phyloP scores from a whole-genome alignment of 2,329 filamentous ascomycete species.

The Orbilia ellipsospora region DNA sequence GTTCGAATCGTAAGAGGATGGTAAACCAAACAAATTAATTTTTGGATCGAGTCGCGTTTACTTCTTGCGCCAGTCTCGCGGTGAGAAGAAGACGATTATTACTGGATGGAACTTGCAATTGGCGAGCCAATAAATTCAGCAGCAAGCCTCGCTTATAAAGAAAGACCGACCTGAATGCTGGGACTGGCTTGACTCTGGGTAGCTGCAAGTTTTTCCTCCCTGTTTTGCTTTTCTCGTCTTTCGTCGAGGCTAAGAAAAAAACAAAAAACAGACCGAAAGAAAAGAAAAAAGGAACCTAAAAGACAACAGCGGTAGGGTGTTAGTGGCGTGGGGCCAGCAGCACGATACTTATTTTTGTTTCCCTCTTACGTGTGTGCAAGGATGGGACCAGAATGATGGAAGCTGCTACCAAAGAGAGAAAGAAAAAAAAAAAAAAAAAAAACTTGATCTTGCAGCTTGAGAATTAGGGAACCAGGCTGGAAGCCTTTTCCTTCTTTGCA shows the following conservation, averaged over 20 bases:
- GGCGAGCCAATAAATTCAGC: slow-evolving; percentile 54
- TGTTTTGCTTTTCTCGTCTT: slow-evolving; percentile 16
- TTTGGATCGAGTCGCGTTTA: slow-evolving; percentile 46
- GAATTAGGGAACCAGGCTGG: slow-evolving; percentile 35
- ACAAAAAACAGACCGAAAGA: slow-evolving; percentile 6
- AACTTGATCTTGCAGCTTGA: slow-evolving; percentile 35
- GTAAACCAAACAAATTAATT: slow-evolving; percentile 8
- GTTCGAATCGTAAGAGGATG: slow-evolving; percentile 11
- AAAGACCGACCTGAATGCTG: slow-evolving; percentile 35
- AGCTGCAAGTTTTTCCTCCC: slow-evolving; percentile 10
- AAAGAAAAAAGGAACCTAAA: slow-evolving; percentile 24
- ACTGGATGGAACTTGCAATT: slow-evolving; percentile 49
- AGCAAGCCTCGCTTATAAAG: slow-evolving; percentile 54
- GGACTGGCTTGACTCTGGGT: slow-evolving; percentile 23
- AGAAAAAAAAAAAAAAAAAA: slow-evolving; percentile 43
- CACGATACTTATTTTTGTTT: slow-evolving; percentile 47
- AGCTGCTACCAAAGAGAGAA: background rate
- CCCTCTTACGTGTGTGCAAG: slow-evolving; percentile 40
- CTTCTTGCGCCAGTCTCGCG: slow-evolving; percentile 35
- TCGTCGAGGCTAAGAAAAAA: slow-evolving; percentile 4
- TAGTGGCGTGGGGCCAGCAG: slow-evolving; percentile 41
- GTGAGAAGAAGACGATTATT: slow-evolving; percentile 47
- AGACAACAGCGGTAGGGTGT: slow-evolving; percentile 12
- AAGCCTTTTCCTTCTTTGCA: slow-evolving; percentile 1
- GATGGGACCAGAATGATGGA: slow-evolving; percentile 16